Percentiles rank a stretch among this genome's conserved stretches.
phyloP scores from a whole-genome alignment of 2,329 filamentous ascomycete genomes.

The Phialemonium atrogriseum region DNA sequence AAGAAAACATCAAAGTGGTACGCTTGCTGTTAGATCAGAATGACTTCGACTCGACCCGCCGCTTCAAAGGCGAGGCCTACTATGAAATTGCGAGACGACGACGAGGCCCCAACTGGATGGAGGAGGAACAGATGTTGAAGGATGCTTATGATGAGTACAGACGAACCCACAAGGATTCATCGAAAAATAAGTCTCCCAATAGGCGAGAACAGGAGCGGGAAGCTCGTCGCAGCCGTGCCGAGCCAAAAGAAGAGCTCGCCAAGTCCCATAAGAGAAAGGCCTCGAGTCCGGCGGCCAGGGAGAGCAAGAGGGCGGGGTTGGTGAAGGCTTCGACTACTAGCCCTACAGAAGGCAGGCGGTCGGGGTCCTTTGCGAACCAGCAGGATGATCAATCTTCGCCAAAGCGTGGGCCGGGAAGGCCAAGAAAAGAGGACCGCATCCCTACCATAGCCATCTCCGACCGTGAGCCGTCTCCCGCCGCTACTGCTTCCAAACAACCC shows the following conservation, averaged over 20 bases:
- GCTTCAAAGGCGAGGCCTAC: conserved; percentile 72
- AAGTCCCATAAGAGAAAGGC: conserved; percentile 36
- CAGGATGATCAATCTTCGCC: conserved; percentile 38
- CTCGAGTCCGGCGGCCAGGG: conserved; percentile 40
- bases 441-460: conserved; percentile 41
- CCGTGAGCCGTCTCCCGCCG: conserved; percentile 42
- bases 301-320: conserved; percentile 32
- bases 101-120: conserved; percentile 80
- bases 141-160: conserved; percentile 61
- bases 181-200: conserved; percentile 43
- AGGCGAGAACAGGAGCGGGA: conserved; percentile 33
- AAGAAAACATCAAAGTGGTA: conserved; percentile 78
- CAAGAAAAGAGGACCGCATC: conserved; percentile 45
- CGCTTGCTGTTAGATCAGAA: conserved; percentile 69
- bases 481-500: conserved; percentile 36
- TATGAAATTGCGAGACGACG: conserved; percentile 78
- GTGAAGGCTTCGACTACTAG: conserved; percentile 29
- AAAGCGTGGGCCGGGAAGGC: conserved; percentile 44
- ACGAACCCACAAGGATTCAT: conserved; percentile 37
- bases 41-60: conserved; percentile 73
- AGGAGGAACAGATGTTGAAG: conserved; percentile 76
- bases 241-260: conserved; percentile 33
- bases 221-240: conserved; percentile 34
- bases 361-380: conserved; percentile 31
- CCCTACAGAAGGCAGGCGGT: conserved; percentile 40